Evolutionary conservation across 495 filamentous ascomycete genomes (phyloP).

Genomic region (Penicillium pancosmium): DNA sequence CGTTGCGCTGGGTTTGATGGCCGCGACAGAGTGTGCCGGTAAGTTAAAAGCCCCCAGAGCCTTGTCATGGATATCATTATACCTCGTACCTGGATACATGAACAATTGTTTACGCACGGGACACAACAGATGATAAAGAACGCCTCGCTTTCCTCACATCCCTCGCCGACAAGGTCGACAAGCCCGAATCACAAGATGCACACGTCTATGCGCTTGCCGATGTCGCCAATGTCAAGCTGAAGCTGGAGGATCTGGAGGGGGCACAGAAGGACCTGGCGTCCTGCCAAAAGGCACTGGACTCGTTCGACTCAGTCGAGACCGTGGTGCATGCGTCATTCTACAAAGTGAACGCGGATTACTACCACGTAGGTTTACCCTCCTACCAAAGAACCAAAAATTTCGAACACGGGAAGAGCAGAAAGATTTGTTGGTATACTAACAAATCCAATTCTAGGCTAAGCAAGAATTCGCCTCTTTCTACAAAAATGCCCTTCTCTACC

Average conservation of each 20-base stretch:
- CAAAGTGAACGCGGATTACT: constrained; percentile 91
- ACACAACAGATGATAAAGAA: constrained; percentile 73
- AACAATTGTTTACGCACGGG: constrained; percentile 8
- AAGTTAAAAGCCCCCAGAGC: constrained; percentile 14
- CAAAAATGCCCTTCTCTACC: constrained; percentile 95
- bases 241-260: constrained; percentile 71
- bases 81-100: background rate
- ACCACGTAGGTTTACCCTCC: constrained; percentile 58
- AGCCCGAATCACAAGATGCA: constrained; percentile 91
- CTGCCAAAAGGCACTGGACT: constrained; percentile 84
- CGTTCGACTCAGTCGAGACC: constrained; percentile 93
- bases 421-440: background rate
- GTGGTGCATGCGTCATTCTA: constrained; percentile 98
- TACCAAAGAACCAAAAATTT: background rate
- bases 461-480: constrained; percentile 94
- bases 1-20: constrained; percentile 82
- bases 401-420: background rate
- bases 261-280: constrained; percentile 83
- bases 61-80: background rate
- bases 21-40: constrained; percentile 88
- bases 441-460: constrained; percentile 57
- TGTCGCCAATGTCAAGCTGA: constrained; percentile 85
- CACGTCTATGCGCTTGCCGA: constrained; percentile 92
- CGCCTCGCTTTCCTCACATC: constrained; percentile 83
- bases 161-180: constrained; percentile 86